Evolutionary conservation across 345 rosid genomes (phyloP).

Genomic region (Dimocarpus longan): DNA sequence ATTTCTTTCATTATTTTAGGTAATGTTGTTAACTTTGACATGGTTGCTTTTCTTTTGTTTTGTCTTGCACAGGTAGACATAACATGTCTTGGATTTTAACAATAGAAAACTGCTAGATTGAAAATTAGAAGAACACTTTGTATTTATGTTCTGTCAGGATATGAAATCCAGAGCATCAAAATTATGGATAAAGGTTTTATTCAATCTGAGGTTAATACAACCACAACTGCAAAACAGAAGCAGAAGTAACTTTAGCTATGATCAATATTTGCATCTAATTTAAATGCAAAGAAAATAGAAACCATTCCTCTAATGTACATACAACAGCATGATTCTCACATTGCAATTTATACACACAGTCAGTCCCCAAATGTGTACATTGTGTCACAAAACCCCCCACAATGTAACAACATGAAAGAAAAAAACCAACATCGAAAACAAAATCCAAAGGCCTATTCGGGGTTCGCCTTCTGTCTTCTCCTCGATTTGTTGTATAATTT

Average conservation of each 20-base stretch:
- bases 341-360: constrained; percentile 15
- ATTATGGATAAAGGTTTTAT: not conserved
- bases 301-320: constrained; percentile 20
- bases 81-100: no score
- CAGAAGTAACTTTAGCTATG: not conserved
- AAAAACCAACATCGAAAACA: not conserved
- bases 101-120: no score
- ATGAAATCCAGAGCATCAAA: not conserved
- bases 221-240: not conserved
- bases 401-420: constrained; percentile 8
- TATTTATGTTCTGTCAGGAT: no score
- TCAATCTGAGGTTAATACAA: not conserved
- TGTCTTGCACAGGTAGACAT: no score
- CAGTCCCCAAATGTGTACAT: constrained; percentile 6
- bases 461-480: constrained; percentile 55
- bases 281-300: constrained; percentile 8
- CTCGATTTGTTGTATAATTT: constrained; percentile 58
- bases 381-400: no score
- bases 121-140: no score
- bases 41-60: no score
- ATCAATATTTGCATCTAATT: constrained; percentile 19
- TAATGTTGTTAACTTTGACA: no score
- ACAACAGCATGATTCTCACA: constrained; percentile 13
- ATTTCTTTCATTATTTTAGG: not conserved
- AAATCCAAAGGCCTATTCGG: constrained; percentile 42